Percentiles rank a stretch among this genome's conserved stretches.
These are phyloP conservation scores for Pinguiococcus pyrenoidosus DNA, from an alignment of 108 stramenopile genomes.

Conservation along the genomic window DNA sequence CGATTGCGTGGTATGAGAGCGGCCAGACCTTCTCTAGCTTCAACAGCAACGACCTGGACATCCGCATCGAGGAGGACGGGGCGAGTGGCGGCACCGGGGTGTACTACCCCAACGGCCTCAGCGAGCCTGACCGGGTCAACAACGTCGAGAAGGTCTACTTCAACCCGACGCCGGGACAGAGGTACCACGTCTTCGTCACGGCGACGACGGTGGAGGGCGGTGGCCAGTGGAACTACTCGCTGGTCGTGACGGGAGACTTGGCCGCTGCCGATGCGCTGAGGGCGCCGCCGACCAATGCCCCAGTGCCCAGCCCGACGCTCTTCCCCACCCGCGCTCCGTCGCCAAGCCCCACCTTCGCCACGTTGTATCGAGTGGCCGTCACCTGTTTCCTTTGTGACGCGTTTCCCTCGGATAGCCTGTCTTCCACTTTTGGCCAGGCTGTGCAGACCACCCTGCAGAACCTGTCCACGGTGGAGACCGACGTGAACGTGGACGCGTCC, in stretches of 20 bases:
- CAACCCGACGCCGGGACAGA: not conserved
- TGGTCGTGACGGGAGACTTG: not conserved
- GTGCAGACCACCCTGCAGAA: no score
- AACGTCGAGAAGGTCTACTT: constrained; percentile 15
- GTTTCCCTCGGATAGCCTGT: no score
- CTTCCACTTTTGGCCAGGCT: no score
- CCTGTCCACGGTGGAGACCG: no score
- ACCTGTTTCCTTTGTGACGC: no score
- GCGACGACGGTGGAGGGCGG: not conserved
- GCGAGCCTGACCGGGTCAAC: constrained; percentile 7
- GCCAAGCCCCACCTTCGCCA: not conserved
- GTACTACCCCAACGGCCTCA: constrained; percentile 25
- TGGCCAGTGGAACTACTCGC: not conserved
- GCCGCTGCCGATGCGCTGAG: not conserved
- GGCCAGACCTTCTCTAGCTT: no score
- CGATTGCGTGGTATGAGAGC: no score
- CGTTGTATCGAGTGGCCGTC: no score
- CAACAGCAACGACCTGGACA: no score
- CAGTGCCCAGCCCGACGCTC: not conserved
- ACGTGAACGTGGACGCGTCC: no score
- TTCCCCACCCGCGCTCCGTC: not conserved
- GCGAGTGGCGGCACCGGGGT: no score
- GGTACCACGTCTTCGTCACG: not conserved
- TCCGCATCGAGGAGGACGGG: no score
- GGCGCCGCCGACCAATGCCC: not conserved